These are phyloP conservation scores for Podosphaera fusca DNA, from an alignment of 2,329 filamentous ascomycete genomes.

Conservation along the genomic window DNA sequence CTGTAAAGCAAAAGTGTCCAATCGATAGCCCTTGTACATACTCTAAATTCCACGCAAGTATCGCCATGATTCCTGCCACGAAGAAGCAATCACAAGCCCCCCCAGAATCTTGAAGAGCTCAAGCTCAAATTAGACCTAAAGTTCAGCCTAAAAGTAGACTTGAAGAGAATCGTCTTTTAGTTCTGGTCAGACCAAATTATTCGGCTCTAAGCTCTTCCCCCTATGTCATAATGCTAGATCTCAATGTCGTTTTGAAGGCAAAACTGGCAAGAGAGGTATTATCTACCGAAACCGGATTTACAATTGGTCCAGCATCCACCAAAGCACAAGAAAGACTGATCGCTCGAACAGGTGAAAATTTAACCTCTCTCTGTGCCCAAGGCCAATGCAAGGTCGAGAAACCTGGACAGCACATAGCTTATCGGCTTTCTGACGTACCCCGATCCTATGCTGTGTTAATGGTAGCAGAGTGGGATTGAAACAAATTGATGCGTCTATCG, in stretches of 20 bases:
- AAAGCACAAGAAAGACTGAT: not conserved
- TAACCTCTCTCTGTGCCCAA: not conserved
- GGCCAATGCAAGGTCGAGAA: not conserved
- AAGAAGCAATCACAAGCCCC: not conserved
- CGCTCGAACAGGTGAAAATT: not conserved
- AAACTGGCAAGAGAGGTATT: too few species aligned
- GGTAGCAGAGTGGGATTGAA: not conserved
- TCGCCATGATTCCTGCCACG: not conserved
- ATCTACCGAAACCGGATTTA: not conserved
- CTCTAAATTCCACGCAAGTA: not conserved
- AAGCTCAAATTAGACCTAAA: not conserved
- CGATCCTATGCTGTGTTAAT: not conserved
- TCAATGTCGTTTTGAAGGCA: too few species aligned
- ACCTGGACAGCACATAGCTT: not conserved
- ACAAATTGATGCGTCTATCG: not conserved
- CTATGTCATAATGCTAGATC: too few species aligned
- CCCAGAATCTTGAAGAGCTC: too few species aligned
- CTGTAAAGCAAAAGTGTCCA: too few species aligned
- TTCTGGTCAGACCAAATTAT: too few species aligned
- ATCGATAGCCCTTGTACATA: too few species aligned
- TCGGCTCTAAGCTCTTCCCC: too few species aligned
- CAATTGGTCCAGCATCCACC: not conserved
- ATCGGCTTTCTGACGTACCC: not conserved
- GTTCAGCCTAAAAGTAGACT: not conserved
- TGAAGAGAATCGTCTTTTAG: too few species aligned